A percentile compares a stretch with the other conserved stretches of the same genome.
phyloP scores from a whole-genome alignment of 208 protist species.

The Crithidia fasciculata region DNA sequence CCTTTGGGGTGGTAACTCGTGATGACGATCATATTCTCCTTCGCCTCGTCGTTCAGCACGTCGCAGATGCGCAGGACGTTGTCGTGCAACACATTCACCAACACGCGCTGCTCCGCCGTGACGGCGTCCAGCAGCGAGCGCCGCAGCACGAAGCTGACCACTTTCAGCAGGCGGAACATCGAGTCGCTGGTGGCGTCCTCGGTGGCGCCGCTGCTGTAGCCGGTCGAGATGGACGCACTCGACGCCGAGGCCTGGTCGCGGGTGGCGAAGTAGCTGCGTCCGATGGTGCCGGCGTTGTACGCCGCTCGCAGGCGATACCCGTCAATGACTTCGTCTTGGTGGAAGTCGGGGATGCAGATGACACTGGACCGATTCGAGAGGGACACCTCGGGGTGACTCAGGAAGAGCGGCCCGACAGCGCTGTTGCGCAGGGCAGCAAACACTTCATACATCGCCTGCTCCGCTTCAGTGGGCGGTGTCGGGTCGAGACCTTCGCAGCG shows the following conservation, averaged over 20 bases:
- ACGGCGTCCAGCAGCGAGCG: slow-evolving; percentile 48
- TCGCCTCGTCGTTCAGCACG: slow-evolving; percentile 75
- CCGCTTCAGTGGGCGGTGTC: slow-evolving; percentile 34
- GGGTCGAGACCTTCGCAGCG: slow-evolving; percentile 38
- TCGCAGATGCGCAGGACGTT: slow-evolving; percentile 65
- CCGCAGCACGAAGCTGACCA: slow-evolving; percentile 76
- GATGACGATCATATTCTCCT: slow-evolving; percentile 82
- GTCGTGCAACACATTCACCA: slow-evolving; percentile 59
- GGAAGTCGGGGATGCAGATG: slow-evolving; percentile 67
- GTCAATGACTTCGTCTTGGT: slow-evolving; percentile 58
- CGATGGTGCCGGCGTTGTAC: slow-evolving; percentile 71
- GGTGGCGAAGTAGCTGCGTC: slow-evolving; percentile 66
- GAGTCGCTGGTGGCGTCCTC: slow-evolving; percentile 13
- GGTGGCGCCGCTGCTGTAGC: neutral
- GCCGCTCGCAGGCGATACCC: slow-evolving; percentile 51
- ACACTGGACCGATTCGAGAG: slow-evolving; percentile 80
- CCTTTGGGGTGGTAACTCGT: slow-evolving; percentile 53
- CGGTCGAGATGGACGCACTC: slow-evolving; percentile 6
- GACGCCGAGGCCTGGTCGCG: slow-evolving; percentile 12
- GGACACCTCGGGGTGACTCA: slow-evolving; percentile 74
- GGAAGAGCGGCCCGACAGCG: slow-evolving; percentile 60
- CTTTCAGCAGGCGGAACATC: slow-evolving; percentile 59
- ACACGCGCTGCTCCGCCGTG: slow-evolving; percentile 56
- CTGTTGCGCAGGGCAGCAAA: slow-evolving; percentile 54
- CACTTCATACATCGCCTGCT: slow-evolving; percentile 54